These are phyloP conservation scores for Lepiota venenata DNA, from an alignment of 768 basidiomycete genomes.

Conservation along the genomic window DNA sequence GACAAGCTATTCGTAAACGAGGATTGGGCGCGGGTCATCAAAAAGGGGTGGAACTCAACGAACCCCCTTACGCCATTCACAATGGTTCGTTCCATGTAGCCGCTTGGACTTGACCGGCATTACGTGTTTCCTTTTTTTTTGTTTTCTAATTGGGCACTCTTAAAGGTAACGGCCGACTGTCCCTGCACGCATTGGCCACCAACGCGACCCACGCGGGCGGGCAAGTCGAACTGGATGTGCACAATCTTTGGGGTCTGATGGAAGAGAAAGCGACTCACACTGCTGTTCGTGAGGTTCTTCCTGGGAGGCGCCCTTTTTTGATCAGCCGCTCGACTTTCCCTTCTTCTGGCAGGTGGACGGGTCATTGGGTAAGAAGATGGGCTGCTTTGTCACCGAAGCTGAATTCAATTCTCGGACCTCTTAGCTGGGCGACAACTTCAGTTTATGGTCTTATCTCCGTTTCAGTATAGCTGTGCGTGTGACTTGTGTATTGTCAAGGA, in stretches of 20 bases:
- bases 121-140: neutral
- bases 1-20: conserved; percentile 30
- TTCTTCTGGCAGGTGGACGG: conserved; percentile 65
- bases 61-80: conserved; percentile 68
- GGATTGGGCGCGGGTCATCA: conserved; percentile 50
- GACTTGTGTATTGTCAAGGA: conserved; percentile 12
- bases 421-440: conserved; percentile 77
- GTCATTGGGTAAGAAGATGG: conserved; percentile 55
- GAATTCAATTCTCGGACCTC: conserved; percentile 6
- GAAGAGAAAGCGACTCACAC: conserved; percentile 64
- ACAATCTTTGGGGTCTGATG: conserved; percentile 73
- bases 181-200: conserved; percentile 54
- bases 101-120: neutral
- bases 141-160: neutral
- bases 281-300: conserved; percentile 49
- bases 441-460: conserved; percentile 71
- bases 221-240: conserved; percentile 59
- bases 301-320: conserved; percentile 65
- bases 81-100: conserved; percentile 44
- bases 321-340: conserved; percentile 71
- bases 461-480: conserved; percentile 47
- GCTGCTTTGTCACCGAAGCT: conserved; percentile 12
- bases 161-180: conserved; percentile 50
- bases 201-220: conserved; percentile 71
- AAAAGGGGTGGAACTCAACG: conserved; percentile 45